Evolutionary conservation across 2,329 filamentous ascomycete genomes (phyloP).

Genomic region (Ceratocystis colombiana): DNA sequence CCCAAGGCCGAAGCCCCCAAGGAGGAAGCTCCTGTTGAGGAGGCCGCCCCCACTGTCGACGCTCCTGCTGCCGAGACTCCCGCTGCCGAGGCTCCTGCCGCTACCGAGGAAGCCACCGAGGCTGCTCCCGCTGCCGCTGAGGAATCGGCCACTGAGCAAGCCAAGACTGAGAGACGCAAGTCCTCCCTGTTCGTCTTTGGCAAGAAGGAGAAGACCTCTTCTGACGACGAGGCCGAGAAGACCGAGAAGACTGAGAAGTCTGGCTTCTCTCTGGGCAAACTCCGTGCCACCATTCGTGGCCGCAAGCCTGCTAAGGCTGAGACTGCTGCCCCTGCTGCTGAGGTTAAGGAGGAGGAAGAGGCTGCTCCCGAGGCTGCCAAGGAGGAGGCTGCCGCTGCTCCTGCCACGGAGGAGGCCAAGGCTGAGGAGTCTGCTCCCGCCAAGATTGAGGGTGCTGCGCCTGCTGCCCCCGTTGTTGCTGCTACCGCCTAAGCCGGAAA

Average conservation of each 20-base stretch:
- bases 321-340: slow-evolving; percentile 30
- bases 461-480: slow-evolving; percentile 44
- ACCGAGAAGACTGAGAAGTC: slow-evolving; percentile 44
- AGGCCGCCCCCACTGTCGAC: slow-evolving; percentile 49
- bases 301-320: slow-evolving; percentile 34
- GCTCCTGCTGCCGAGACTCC: slow-evolving; percentile 47
- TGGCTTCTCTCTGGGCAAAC: slow-evolving; percentile 46
- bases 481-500: slow-evolving; percentile 25
- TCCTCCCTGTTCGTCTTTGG: slow-evolving; percentile 68
- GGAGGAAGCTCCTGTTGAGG: slow-evolving; percentile 41
- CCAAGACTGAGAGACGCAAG: slow-evolving; percentile 69
- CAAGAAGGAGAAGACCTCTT: slow-evolving; percentile 59
- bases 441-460: slow-evolving; percentile 34
- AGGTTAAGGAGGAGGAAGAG: slow-evolving; percentile 29
- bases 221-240: slow-evolving; percentile 50
- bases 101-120: slow-evolving; percentile 37
- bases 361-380: slow-evolving; percentile 16
- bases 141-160: slow-evolving; percentile 50
- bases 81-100: slow-evolving; percentile 36
- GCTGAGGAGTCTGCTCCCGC: slow-evolving; percentile 35
- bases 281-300: slow-evolving; percentile 46
- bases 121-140: slow-evolving; percentile 36
- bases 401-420: slow-evolving; percentile 35
- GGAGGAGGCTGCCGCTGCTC: slow-evolving; percentile 28
- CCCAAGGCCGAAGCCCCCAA: slow-evolving; percentile 45